Conservation (phyloP, 1,139 yeast genomes). For the Hyphopichia fennica region DNA sequence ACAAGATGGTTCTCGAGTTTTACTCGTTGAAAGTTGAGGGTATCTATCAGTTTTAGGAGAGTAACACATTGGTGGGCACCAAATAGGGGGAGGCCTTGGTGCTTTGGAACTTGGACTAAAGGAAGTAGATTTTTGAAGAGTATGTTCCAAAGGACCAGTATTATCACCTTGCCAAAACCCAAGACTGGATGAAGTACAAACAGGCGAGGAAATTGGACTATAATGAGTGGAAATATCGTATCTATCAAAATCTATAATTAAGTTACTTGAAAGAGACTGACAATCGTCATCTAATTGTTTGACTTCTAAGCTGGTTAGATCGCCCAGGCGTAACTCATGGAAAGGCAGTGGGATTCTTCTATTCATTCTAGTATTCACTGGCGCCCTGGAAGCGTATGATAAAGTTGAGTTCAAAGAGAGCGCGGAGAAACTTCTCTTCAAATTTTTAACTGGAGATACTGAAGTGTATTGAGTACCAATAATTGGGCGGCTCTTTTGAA, state of each 20-base stretch:
- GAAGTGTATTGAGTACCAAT: not conserved
- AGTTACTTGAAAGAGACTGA: not conserved
- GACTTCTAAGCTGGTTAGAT: constrained; percentile 1
- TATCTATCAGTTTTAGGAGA: not conserved
- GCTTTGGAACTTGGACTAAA: not conserved
- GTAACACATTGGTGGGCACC: not conserved
- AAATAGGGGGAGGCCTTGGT: not conserved
- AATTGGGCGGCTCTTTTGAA: not conserved
- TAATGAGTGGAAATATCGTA: not conserved
- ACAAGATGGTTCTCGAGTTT: too few relatives aligned
- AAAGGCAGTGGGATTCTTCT: not conserved
- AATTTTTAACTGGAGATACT: not conserved
- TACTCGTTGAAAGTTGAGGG: too few relatives aligned
- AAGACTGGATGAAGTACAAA: not conserved
- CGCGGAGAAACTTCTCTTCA: constrained; percentile 1
- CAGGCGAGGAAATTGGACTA: not conserved
- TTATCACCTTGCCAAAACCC: not conserved
- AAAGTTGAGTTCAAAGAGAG: not conserved
- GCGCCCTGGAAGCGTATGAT: not conserved
- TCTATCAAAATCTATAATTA: not conserved
- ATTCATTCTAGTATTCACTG: not conserved
- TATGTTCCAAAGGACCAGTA: not conserved
- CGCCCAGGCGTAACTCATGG: not conserved
- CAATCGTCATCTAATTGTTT: not conserved
- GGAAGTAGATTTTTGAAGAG: not conserved